phyloP scores from a whole-genome alignment of 805 yeast species.

The Saccharomycopsis sp. region DNA sequence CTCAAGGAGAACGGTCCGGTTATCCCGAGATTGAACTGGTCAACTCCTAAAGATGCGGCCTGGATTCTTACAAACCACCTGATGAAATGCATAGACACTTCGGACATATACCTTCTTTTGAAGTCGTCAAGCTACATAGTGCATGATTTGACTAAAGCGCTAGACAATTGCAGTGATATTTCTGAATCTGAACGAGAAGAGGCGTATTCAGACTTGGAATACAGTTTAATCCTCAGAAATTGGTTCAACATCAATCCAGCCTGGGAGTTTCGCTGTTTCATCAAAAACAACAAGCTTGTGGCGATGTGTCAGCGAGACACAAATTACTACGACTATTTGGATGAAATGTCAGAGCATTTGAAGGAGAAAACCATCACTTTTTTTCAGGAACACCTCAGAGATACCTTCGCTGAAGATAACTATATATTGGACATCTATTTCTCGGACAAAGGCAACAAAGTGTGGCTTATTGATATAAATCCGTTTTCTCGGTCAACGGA shows the following conservation, averaged over 20 bases:
- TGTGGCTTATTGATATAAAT: slow-evolving; percentile 76
- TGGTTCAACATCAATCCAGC: slow-evolving; percentile 88
- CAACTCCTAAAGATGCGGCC: slow-evolving; percentile 89
- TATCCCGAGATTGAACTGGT: slow-evolving; percentile 92
- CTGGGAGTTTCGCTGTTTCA: slow-evolving; percentile 84
- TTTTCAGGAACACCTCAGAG: slow-evolving; percentile 40
- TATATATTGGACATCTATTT: slow-evolving; percentile 79
- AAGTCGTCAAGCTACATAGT: slow-evolving; percentile 84
- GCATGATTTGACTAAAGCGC: slow-evolving; percentile 75
- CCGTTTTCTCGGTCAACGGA: slow-evolving; percentile 80
- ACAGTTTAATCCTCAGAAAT: slow-evolving; percentile 69
- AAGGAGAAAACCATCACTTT: slow-evolving; percentile 46
- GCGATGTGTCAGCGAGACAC: slow-evolving; percentile 84
- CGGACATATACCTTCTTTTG: slow-evolving; percentile 73
- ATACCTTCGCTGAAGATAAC: slow-evolving; percentile 45
- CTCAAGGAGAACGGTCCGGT: slow-evolving; percentile 53
- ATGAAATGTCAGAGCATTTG: slow-evolving; percentile 43
- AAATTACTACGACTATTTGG: slow-evolving; percentile 70
- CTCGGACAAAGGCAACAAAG: slow-evolving; percentile 63
- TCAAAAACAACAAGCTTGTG: slow-evolving; percentile 52
- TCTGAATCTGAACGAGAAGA: slow-evolving; percentile 22
- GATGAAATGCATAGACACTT: slow-evolving; percentile 59
- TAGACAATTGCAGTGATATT: slow-evolving; percentile 41
- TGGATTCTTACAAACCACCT: slow-evolving; percentile 84
- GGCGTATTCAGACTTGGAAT: slow-evolving; percentile 28